Evolutionary conservation across 345 rosid genomes (phyloP).

Genomic region (Anacardium occidentale): DNA sequence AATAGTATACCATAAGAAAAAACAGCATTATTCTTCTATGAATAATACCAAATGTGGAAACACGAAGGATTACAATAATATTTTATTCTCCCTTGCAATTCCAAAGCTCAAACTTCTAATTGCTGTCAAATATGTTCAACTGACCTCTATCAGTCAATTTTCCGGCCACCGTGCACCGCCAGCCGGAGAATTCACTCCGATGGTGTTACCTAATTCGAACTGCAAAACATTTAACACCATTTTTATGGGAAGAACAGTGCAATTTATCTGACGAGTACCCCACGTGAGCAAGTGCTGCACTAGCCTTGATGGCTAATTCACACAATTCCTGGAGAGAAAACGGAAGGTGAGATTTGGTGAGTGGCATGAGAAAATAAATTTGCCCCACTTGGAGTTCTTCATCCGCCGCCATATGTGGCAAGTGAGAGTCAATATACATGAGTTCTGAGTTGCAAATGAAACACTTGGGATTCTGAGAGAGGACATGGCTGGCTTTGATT

Average conservation of each 20-base stretch:
- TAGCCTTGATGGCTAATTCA: slow-evolving; percentile 41
- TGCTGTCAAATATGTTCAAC: background rate
- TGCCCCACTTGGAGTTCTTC: slow-evolving; percentile 43
- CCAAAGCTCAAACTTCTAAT: background rate
- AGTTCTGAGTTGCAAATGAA: slow-evolving; percentile 45
- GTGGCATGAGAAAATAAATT: slow-evolving; percentile 46
- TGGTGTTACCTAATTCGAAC: background rate
- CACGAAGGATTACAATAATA: background rate
- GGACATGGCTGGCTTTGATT: slow-evolving; percentile 32
- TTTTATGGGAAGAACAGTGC: too few relatives aligned
- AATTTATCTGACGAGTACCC: background rate
- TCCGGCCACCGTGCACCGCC: background rate
- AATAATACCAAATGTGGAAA: background rate
- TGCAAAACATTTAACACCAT: background rate
- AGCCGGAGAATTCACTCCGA: slow-evolving; percentile 6
- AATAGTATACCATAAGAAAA: background rate
- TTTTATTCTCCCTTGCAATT: background rate
- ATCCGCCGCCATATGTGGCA: slow-evolving; percentile 25
- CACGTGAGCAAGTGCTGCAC: slow-evolving; percentile 18
- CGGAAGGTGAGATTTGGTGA: slow-evolving; percentile 23
- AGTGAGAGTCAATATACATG: slow-evolving; percentile 28
- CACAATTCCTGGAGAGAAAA: slow-evolving; percentile 41
- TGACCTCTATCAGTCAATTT: background rate
- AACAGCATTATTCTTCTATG: background rate
- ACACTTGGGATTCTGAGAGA: slow-evolving; percentile 33